Conservation (phyloP, 192 early-diverging fungal genomes). For the Dimargaris verticillata region DNA sequence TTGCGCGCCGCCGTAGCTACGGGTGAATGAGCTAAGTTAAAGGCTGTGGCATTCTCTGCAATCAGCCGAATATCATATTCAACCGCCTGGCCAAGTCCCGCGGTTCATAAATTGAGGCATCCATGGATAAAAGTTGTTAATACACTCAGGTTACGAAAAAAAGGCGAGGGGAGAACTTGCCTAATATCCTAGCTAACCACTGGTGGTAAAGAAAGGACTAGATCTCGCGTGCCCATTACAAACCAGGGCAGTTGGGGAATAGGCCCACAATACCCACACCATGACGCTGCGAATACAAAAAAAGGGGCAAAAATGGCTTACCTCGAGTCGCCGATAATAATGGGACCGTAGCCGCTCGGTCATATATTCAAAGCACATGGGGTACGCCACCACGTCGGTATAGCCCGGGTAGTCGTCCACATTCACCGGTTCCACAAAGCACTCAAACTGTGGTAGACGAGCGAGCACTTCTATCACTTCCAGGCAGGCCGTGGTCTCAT, state of each 20-base stretch:
- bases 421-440: conserved; percentile 47
- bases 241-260: too few relatives aligned
- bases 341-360: conserved; percentile 31
- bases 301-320: conserved; percentile 14
- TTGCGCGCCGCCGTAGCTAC: conserved; percentile 21
- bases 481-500: conserved; percentile 20
- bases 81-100: too few relatives aligned
- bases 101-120: too few relatives aligned
- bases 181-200: too few relatives aligned
- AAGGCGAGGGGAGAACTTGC: too few relatives aligned
- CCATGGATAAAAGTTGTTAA: too few relatives aligned
- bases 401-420: conserved; percentile 43
- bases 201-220: too few relatives aligned
- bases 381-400: conserved; percentile 44
- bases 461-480: conserved; percentile 27
- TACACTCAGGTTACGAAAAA: too few relatives aligned
- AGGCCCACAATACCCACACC: too few relatives aligned
- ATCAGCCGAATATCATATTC: conserved; percentile 50
- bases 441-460: conserved; percentile 23
- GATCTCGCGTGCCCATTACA: too few relatives aligned
- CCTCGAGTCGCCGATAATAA: conserved; percentile 42
- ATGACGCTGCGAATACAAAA: background rate
- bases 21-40: conserved; percentile 37
- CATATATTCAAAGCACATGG: conserved; percentile 48
- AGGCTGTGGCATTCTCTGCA: conserved; percentile 44